These are phyloP conservation scores for Avena sativa DNA, from an alignment of 176 grass and related monocot species.

Conservation along the genomic window DNA sequence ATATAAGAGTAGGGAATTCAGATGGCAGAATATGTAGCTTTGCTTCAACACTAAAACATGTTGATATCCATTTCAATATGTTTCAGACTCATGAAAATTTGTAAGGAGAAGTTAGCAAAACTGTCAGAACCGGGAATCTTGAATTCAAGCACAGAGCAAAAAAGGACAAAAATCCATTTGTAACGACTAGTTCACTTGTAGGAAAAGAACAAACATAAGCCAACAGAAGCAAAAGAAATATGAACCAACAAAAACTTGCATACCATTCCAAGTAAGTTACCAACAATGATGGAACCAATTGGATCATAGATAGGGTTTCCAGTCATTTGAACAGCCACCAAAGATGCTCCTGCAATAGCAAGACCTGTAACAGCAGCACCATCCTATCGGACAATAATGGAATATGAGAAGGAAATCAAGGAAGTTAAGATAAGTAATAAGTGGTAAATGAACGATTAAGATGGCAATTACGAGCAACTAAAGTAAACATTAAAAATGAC, in stretches of 20 bases:
- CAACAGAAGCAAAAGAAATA: constrained; percentile 12
- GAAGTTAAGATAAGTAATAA: constrained; percentile 14
- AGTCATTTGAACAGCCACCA: constrained; percentile 87
- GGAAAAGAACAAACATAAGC: constrained; percentile 6
- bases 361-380: constrained; percentile 91
- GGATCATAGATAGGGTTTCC: constrained; percentile 97
- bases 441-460: constrained; percentile 37
- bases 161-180: background rate
- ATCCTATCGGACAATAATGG: constrained; percentile 61
- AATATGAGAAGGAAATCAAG: constrained; percentile 42
- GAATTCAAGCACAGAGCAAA: constrained; percentile 19
- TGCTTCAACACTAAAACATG: constrained; percentile 23
- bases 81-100: constrained; percentile 11
- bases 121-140: background rate
- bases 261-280: constrained; percentile 94
- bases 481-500: too few relatives aligned
- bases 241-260: constrained; percentile 33
- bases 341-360: constrained; percentile 85
- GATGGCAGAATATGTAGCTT: background rate
- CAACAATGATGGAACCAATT: constrained; percentile 95
- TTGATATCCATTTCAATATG: background rate
- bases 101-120: background rate
- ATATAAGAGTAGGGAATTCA: constrained; percentile 22
- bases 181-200: background rate
- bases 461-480: background rate